Base-by-base conservation (phyloP, 1,284 basidiomycete species). In the Dichomitus squalens region DNA sequence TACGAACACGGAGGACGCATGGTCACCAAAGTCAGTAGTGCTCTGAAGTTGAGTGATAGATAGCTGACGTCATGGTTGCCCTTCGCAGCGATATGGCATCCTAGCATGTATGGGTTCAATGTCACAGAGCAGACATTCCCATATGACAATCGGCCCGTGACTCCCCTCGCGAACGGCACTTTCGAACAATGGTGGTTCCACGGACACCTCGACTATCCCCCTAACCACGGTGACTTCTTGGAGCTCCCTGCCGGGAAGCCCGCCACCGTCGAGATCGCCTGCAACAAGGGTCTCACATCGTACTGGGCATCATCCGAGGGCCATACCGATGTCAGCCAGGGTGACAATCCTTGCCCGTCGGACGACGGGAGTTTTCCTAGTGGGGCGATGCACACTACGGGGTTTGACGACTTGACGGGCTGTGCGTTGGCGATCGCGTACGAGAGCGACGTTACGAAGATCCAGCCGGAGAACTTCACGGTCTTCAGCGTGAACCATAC, bases 131-230 rank as follows among this genome's bases (percentile, higher is more conserved):
- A 75, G 49, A 78, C 76, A 2, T 81, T 77, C 55, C 61, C 75
- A 1, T 82, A 83, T 66, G 82, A 84, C 65, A 82, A 82, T 61
- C 79, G 76, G 7, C 75, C 77, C n/a, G 83, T 85, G 31, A 71
- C 77, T 1, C 86, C 86, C 4, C 76, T 88, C 8, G 74, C 71
- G 40, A 66, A 83, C 63, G 72, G 77, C 59, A 68, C 78, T 4
- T 88, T 88, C 66, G 61, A 79, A 8, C 65, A 85, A 53, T 89
- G 87, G 87, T 90, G 86, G 87, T 86, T 88, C 71, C 86, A 87
- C 66, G 79, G 79, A 20, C 80, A 83, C 67, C 76, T 85, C 33
- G 74, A 74, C 61, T 76, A 78, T 58, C 86, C 86, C 0, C 86
- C 87, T 1, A 75, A 83, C 62, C 65, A 72, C 1, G 77, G 76